Evolutionary conservation across 129 eudicot species (phyloP).

Genomic region (Calendula officinalis): DNA sequence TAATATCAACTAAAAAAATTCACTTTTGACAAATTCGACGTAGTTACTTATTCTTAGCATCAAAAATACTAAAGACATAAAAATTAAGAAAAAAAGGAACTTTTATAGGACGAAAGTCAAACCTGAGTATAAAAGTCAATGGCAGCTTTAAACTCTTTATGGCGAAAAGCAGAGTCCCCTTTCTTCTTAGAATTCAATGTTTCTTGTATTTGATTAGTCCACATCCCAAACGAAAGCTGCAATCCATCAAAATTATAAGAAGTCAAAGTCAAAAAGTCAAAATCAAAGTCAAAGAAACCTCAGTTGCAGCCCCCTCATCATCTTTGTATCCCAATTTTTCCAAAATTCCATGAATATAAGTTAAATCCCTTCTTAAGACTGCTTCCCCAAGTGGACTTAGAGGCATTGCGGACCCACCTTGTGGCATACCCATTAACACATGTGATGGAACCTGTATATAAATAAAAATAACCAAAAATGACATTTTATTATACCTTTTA

Average conservation of each 20-base stretch:
- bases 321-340: constrained; percentile 54
- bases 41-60: no score
- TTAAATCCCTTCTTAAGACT: constrained; percentile 57
- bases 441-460: constrained; percentile 52
- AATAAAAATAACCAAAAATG: background rate
- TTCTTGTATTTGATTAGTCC: constrained; percentile 70
- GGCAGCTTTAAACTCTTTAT: constrained; percentile 51
- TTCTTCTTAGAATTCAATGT: constrained; percentile 54
- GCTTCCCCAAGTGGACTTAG: constrained; percentile 64
- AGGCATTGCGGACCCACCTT: constrained; percentile 44
- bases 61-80: no score
- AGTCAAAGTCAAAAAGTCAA: background rate
- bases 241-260: background rate
- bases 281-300: constrained; percentile 30
- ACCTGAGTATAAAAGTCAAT: constrained; percentile 67
- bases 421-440: constrained; percentile 48
- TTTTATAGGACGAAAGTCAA: no score
- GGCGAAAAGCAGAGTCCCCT: constrained; percentile 63
- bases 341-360: constrained; percentile 54
- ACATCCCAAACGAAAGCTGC: constrained; percentile 66
- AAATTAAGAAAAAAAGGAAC: no score
- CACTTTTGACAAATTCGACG: no score
- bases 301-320: constrained; percentile 57
- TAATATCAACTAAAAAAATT: no score
- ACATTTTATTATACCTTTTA: background rate